Evolutionary conservation across 306 rosid genomes (phyloP).

Genomic region (Vigna mungo): DNA sequence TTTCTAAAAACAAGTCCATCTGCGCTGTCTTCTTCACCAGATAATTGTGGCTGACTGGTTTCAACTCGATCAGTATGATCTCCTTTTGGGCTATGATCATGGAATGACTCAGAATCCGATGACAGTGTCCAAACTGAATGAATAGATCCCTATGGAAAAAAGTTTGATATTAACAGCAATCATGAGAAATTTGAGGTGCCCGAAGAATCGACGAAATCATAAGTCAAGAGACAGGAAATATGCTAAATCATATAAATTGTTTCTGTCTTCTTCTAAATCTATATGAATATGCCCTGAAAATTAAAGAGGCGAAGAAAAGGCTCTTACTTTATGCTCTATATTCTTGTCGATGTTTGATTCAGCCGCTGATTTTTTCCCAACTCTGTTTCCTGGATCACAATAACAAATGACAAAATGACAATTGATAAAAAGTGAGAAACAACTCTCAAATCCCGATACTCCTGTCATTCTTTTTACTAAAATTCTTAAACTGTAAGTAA

Average conservation of each 20-base stretch:
- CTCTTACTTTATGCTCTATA: slow-evolving; percentile 53
- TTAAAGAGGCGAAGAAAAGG: slow-evolving; percentile 12
- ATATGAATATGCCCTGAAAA: slow-evolving; percentile 3
- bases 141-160: slow-evolving; percentile 57
- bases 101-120: slow-evolving; percentile 77
- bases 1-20: slow-evolving; percentile 49
- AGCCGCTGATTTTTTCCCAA: slow-evolving; percentile 37
- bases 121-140: slow-evolving; percentile 66
- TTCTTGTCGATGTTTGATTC: slow-evolving; percentile 48
- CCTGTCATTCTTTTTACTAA: background rate
- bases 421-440: slow-evolving; percentile 29
- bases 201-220: slow-evolving; percentile 5
- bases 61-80: slow-evolving; percentile 50
- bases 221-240: background rate
- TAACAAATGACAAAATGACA: slow-evolving; percentile 23
- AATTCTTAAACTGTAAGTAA: background rate
- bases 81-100: slow-evolving; percentile 48
- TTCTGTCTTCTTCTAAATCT: slow-evolving; percentile 4
- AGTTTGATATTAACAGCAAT: slow-evolving; percentile 44
- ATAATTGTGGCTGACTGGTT: slow-evolving; percentile 46
- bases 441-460: slow-evolving; percentile 9
- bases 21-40: slow-evolving; percentile 43
- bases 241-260: slow-evolving; percentile 29
- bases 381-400: slow-evolving; percentile 54
- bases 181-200: background rate